Percentiles rank a stretch among this genome's conserved stretches.
Conservation (phyloP, 2,329 filamentous ascomycete species). For the Exophiala bonariae region DNA sequence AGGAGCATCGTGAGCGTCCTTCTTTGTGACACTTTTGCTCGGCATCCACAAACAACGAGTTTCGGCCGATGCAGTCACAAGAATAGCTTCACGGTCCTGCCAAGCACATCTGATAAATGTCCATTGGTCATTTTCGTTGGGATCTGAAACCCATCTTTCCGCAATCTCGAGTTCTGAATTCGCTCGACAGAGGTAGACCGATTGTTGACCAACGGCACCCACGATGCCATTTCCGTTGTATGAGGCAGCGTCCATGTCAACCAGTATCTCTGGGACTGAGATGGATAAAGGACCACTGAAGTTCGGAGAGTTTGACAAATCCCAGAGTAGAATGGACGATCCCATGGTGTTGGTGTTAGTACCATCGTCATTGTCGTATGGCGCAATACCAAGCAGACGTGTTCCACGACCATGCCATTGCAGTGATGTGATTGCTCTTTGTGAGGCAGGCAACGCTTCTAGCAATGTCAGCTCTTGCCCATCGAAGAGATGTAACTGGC, state of each 20-base stretch:
- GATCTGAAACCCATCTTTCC: constrained; percentile 21
- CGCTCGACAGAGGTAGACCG: constrained; percentile 26
- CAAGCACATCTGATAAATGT: constrained; percentile 40
- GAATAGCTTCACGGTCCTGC: constrained; percentile 33
- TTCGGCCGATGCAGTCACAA: constrained; percentile 40
- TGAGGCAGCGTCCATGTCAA: constrained; percentile 45
- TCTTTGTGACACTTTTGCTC: constrained; percentile 41
- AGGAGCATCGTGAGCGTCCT: constrained; percentile 40
- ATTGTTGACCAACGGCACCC: constrained; percentile 25
- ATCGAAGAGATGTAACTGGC: constrained; percentile 46
- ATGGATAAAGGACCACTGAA: constrained; percentile 22
- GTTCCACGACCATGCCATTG: constrained; percentile 42
- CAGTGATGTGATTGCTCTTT: constrained; percentile 44
- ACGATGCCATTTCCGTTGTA: constrained; percentile 39
- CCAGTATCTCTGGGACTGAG: constrained; percentile 33
- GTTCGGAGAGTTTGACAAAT: constrained; percentile 28
- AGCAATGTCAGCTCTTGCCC: constrained; percentile 41
- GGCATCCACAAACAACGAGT: constrained; percentile 45
- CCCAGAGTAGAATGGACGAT: constrained; percentile 42
- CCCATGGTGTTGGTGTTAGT: constrained; percentile 6
- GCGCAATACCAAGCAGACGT: constrained; percentile 45
- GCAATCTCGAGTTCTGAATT: constrained; percentile 22
- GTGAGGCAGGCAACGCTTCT: constrained; percentile 46
- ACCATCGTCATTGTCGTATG: constrained; percentile 33
- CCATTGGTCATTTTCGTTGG: constrained; percentile 36